Percentiles rank a stretch among this genome's conserved stretches.
Conservation (phyloP, 352 stramenopile species). For the Saprolegnia parasitica region DNA sequence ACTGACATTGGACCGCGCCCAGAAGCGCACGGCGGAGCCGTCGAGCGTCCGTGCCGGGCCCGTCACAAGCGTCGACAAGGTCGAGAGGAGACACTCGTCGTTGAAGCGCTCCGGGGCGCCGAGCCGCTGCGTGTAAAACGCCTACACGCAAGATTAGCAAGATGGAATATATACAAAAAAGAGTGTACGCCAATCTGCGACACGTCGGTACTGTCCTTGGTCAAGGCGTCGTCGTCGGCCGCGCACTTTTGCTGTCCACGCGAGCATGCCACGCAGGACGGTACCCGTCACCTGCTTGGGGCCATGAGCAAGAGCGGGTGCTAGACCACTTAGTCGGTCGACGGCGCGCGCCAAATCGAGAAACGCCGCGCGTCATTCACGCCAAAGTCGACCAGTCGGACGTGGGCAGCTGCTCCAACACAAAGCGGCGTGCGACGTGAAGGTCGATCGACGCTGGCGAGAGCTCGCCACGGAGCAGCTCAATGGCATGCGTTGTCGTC, state of each 20-base stretch:
- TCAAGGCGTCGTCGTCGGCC: neutral
- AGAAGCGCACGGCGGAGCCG: constrained; percentile 1
- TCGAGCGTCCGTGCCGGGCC: neutral
- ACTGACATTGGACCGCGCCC: constrained; percentile 14
- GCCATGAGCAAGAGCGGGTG: neutral
- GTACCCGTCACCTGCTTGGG: constrained; percentile 9
- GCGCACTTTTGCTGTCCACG: neutral
- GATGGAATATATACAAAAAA: too few relatives aligned
- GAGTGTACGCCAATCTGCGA: neutral
- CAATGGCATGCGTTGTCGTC: neutral
- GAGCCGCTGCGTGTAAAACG: neutral
- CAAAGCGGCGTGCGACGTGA: constrained; percentile 13
- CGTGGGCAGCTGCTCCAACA: neutral
- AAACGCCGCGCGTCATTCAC: neutral
- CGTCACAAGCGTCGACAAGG: neutral
- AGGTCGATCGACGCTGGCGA: constrained; percentile 4
- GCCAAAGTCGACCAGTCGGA: constrained; percentile 13
- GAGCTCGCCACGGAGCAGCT: constrained; percentile 13
- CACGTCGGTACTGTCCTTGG: too few relatives aligned
- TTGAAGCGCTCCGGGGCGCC: constrained; percentile 7
- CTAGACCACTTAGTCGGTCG: constrained; percentile 5
- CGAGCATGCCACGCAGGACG: constrained; percentile 1
- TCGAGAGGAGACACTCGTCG: constrained; percentile 11
- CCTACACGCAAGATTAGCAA: too few relatives aligned
- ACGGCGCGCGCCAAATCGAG: neutral